These are phyloP conservation scores for Apiospora aurea DNA, from an alignment of 2,329 filamentous ascomycete species.

Conservation along the genomic window DNA sequence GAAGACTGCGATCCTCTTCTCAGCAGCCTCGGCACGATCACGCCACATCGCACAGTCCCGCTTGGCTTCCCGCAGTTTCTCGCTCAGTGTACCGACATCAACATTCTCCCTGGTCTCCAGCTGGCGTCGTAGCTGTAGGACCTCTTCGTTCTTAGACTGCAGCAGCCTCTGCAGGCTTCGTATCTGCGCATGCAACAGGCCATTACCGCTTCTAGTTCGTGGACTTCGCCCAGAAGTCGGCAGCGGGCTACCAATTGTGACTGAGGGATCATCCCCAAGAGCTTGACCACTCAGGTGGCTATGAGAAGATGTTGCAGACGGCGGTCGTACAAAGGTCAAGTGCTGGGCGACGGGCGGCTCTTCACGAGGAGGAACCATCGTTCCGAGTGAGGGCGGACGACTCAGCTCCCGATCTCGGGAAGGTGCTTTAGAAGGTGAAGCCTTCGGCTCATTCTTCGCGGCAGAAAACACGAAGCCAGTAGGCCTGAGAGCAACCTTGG, in stretches of 20 bases:
- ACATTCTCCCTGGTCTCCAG: slow-evolving; percentile 52
- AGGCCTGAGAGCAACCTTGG: slow-evolving; percentile 31
- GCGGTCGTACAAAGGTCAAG: slow-evolving; percentile 44
- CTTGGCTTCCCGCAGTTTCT: slow-evolving; percentile 54
- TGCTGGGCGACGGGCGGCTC: slow-evolving; percentile 49
- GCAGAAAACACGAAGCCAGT: slow-evolving; percentile 29
- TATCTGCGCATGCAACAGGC: slow-evolving; percentile 56
- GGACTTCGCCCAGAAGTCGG: slow-evolving; percentile 25
- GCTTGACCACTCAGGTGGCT: slow-evolving; percentile 21
- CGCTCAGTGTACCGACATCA: slow-evolving; percentile 54
- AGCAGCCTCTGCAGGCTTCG: slow-evolving; percentile 57
- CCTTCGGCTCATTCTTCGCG: slow-evolving; percentile 32
- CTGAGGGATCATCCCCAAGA: slow-evolving; percentile 23
- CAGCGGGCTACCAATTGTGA: slow-evolving; percentile 6
- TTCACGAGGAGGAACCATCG: slow-evolving; percentile 46
- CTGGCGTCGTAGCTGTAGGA: slow-evolving; percentile 51
- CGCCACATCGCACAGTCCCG: slow-evolving; percentile 58
- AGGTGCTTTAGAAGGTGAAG: slow-evolving; percentile 29
- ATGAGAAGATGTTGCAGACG: slow-evolving; percentile 39
- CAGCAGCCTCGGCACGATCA: slow-evolving; percentile 61
- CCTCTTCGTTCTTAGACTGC: slow-evolving; percentile 54
- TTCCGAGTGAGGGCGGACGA: slow-evolving; percentile 44
- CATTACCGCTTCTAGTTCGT: slow-evolving; percentile 40
- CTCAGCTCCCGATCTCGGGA: slow-evolving; percentile 30
- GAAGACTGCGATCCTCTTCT: slow-evolving; percentile 58